phyloP scores from a whole-genome alignment of 352 stramenopile species.

The Phytopythium aichiense region DNA sequence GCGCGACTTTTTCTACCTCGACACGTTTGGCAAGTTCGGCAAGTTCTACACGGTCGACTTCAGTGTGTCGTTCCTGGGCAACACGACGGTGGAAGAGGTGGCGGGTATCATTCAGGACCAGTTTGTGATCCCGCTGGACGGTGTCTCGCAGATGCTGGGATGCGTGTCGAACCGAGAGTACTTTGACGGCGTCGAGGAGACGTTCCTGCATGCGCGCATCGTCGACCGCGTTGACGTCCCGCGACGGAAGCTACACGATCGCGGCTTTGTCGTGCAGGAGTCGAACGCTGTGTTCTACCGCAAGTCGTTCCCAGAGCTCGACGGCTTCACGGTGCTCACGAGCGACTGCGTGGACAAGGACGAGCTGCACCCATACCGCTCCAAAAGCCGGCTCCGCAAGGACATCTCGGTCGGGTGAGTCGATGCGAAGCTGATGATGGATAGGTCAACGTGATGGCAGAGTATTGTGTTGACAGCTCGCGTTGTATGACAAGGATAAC shows the following conservation, averaged over 20 bases:
- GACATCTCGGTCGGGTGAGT: constrained; percentile 51
- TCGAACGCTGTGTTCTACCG: constrained; percentile 58
- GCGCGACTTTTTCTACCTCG: constrained; percentile 59
- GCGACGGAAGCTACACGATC: constrained; percentile 19
- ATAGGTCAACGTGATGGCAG: neutral
- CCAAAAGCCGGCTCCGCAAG: constrained; percentile 41
- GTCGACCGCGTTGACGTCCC: constrained; percentile 60
- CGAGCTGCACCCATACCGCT: constrained; percentile 51
- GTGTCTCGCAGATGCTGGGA: constrained; percentile 47
- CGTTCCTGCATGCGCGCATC: constrained; percentile 51
- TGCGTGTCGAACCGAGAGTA: constrained; percentile 61
- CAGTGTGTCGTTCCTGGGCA: constrained; percentile 43
- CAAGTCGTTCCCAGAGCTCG: constrained; percentile 28
- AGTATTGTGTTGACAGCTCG: neutral
- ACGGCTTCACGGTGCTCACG: constrained; percentile 36
- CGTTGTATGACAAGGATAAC: constrained; percentile 19
- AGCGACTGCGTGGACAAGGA: constrained; percentile 61
- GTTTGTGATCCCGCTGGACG: constrained; percentile 48
- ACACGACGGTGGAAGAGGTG: constrained; percentile 40
- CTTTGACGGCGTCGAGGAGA: constrained; percentile 51
- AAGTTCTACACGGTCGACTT: constrained; percentile 73
- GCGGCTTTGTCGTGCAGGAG: constrained; percentile 56
- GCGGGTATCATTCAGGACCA: constrained; percentile 52
- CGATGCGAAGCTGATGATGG: neutral
- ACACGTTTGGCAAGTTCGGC: constrained; percentile 62